Evolutionary conservation across 1,284 basidiomycete genomes (phyloP).

Genomic region (Phenoliferia sp.): DNA sequence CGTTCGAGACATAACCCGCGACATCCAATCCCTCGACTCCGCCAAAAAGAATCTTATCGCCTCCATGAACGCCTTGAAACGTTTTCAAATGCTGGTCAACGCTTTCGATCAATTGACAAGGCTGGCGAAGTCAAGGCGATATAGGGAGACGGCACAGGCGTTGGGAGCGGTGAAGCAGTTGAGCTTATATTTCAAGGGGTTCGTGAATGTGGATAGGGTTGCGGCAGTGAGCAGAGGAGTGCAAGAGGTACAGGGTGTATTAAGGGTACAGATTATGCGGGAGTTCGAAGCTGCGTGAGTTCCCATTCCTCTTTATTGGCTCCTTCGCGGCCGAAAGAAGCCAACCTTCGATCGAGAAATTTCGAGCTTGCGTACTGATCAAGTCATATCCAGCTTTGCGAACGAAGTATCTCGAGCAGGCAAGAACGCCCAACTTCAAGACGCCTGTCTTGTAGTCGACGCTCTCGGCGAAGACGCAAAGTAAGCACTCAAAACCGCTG

Average conservation of each 20-base stretch:
- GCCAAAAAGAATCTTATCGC: slow-evolving; percentile 80
- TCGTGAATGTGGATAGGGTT: slow-evolving; percentile 67
- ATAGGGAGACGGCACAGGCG: slow-evolving; percentile 75
- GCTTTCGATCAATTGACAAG: slow-evolving; percentile 74
- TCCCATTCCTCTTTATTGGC: not conserved
- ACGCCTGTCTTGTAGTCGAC: slow-evolving; percentile 79
- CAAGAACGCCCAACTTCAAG: slow-evolving; percentile 44
- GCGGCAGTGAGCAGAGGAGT: slow-evolving; percentile 70
- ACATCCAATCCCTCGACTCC: slow-evolving; percentile 89
- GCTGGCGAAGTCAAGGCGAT: slow-evolving; percentile 68
- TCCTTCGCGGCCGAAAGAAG: not conserved
- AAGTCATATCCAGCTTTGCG: slow-evolving; percentile 18
- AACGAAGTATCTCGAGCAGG: slow-evolving; percentile 21
- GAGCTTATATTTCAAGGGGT: slow-evolving; percentile 67
- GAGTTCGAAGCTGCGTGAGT: slow-evolving; percentile 88
- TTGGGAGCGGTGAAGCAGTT: slow-evolving; percentile 87
- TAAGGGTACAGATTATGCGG: slow-evolving; percentile 69
- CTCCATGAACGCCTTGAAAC: slow-evolving; percentile 84
- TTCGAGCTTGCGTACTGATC: slow-evolving; percentile 6
- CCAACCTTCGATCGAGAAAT: not conserved
- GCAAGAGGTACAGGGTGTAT: slow-evolving; percentile 68
- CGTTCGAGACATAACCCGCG: slow-evolving; percentile 89
- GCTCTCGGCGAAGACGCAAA: slow-evolving; percentile 78
- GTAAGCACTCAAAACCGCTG: slow-evolving; percentile 37
- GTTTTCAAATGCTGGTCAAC: slow-evolving; percentile 89